Conservation (phyloP, 768 basidiomycete genomes). For the Mycena galopus region DNA sequence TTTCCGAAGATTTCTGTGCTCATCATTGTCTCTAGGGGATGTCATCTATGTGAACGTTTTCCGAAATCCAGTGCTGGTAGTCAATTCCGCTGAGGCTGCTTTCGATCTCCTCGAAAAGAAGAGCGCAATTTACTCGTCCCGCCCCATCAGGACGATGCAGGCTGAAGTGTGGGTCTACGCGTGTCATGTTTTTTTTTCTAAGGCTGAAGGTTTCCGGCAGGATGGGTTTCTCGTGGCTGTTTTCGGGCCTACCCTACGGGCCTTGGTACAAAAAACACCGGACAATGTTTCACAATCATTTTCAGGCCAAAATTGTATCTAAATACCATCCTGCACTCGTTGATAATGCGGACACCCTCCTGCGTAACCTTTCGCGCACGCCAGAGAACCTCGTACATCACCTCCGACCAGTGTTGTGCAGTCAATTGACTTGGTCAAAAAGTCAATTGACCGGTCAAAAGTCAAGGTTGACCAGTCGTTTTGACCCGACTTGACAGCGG, state of each 20-base stretch:
- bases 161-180: slow-evolving; percentile 24
- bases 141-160: slow-evolving; percentile 45
- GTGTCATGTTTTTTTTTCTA: background rate
- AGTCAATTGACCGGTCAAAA: too few relatives aligned
- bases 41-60: slow-evolving; percentile 66
- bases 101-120: slow-evolving; percentile 70
- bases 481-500: too few relatives aligned
- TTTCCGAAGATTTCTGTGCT: slow-evolving; percentile 2
- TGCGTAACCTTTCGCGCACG: slow-evolving; percentile 41
- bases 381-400: slow-evolving; percentile 12
- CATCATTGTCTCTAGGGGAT: slow-evolving; percentile 53
- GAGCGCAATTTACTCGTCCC: slow-evolving; percentile 68
- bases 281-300: slow-evolving; percentile 48
- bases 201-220: background rate
- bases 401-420: too few relatives aligned
- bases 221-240: slow-evolving; percentile 35
- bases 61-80: slow-evolving; percentile 60
- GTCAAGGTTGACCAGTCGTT: too few relatives aligned
- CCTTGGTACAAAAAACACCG: slow-evolving; percentile 43
- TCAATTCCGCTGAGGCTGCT: slow-evolving; percentile 60
- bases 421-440: too few relatives aligned
- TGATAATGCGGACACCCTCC: slow-evolving; percentile 46
- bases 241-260: slow-evolving; percentile 32
- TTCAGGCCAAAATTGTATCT: slow-evolving; percentile 24
- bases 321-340: slow-evolving; percentile 47